Base-by-base conservation (phyloP, 2,329 filamentous ascomycete species). In the Talaromyces piceae region DNA sequence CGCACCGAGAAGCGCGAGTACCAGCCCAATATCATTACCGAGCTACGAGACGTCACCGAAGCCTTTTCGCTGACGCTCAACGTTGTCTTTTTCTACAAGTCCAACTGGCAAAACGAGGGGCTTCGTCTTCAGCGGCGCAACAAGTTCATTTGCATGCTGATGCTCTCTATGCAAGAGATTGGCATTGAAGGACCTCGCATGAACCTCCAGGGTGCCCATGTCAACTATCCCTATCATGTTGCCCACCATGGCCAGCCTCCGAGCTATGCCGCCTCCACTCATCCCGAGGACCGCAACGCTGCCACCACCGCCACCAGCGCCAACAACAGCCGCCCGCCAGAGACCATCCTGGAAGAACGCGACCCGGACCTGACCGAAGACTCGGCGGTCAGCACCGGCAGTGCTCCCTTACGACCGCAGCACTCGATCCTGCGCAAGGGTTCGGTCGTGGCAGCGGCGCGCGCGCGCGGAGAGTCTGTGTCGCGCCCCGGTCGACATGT, bases 11-110 rank as follows among this genome's bases (percentile, higher is more conserved):
- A 95, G 73, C 86, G 91, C 51, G 91, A 96, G 63, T 95, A 88
- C 64, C 87, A 91, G 60, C 77, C 78, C 55, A 91, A 91, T 58
- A 90, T 95, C 52, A 79, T 95, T 31, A 94, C 88, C 0, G 90
- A 95, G 68, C 76, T 97, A 59, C 82, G 81, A 22, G 82, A 83
- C 7, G 83, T 97, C 47, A 82, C 84, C 22, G 85, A 95, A 60
- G 88, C 90, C 30, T 88, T 91, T 65, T 87, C 86, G 5, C 84
- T 95, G 63, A 90, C 84, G 3, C 79, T 96, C 63, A 96, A 95
- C 68, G 83, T 97, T 51, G 84, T 96, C 62, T 95, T 95, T 75
- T 96, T 96, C 76, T 95, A 96, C 79, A 96, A 96, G 69, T 89
- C 86, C 53, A 96, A 91, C 67, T 96, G 87, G 81, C 91, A 97